Conservation (phyloP, 495 filamentous ascomycete genomes). For the Aspergillus carlsbadensis region DNA sequence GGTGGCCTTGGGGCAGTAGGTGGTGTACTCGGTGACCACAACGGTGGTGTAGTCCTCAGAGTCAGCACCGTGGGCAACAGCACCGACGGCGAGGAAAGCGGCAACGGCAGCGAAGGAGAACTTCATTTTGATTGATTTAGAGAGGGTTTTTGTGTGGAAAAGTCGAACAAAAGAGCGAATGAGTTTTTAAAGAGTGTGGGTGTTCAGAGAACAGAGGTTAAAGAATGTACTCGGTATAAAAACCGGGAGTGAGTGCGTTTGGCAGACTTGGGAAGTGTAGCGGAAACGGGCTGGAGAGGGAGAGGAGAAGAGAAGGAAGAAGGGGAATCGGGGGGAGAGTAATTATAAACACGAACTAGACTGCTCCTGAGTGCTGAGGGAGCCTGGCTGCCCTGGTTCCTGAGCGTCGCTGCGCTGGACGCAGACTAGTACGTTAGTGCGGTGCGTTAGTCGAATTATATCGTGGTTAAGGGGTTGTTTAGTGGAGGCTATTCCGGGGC, state of each 20-base stretch:
- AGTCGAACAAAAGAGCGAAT: slow-evolving; percentile 24
- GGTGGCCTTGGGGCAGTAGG: slow-evolving; percentile 81
- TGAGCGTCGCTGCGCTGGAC: too few species aligned
- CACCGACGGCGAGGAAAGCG: slow-evolving; percentile 61
- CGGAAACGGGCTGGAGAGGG: slow-evolving; percentile 23
- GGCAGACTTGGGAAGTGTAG: slow-evolving; percentile 7
- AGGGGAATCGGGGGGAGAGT: slow-evolving; percentile 12
- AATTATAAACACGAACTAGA: slow-evolving; percentile 4
- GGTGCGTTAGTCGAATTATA: background rate
- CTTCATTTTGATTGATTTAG: slow-evolving; percentile 72
- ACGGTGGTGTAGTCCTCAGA: slow-evolving; percentile 65
- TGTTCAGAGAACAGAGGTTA: slow-evolving; percentile 29
- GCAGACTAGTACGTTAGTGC: slow-evolving; percentile 1
- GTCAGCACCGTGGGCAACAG: slow-evolving; percentile 41
- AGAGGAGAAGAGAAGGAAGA: slow-evolving; percentile 9
- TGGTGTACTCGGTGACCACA: slow-evolving; percentile 76
- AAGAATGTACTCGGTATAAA: slow-evolving; percentile 56
- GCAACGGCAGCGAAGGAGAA: slow-evolving; percentile 75
- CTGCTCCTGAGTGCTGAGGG: too few species aligned
- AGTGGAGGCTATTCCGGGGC: background rate
- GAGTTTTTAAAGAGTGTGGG: slow-evolving; percentile 17
- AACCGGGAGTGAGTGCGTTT: slow-evolving; percentile 24
- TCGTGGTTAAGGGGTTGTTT: background rate
- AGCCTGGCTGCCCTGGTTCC: too few species aligned
- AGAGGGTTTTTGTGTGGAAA: too few species aligned